Conservation (phyloP, 2,329 filamentous ascomycete species). For the Venturia asperata region DNA sequence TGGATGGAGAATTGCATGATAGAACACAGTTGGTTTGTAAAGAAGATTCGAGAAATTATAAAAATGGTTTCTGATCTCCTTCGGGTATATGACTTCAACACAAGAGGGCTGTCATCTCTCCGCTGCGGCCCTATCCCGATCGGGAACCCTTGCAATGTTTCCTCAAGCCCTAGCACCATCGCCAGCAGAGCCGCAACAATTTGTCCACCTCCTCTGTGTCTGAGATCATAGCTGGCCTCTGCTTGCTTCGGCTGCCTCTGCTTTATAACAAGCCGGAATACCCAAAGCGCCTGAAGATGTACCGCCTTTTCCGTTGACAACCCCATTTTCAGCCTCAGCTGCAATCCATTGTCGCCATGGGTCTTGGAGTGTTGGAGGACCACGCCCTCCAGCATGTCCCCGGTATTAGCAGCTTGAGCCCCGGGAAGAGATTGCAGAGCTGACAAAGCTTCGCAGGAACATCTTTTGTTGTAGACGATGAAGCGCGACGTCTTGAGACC, state of each 20-base stretch:
- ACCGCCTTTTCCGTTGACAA: not conserved
- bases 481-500: slow-evolving; percentile 27
- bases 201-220: not conserved
- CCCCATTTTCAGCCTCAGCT: not conserved
- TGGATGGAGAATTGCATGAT: no score
- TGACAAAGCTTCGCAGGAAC: slow-evolving; percentile 32
- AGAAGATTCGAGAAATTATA: no score
- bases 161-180: not conserved
- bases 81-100: no score
- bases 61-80: no score
- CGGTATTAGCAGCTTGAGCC: slow-evolving; percentile 45
- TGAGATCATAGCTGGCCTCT: not conserved
- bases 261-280: not conserved
- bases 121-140: not conserved
- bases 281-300: not conserved
- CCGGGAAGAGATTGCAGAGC: slow-evolving; percentile 21
- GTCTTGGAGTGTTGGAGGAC: slow-evolving; percentile 67
- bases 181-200: not conserved
- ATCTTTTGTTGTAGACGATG: slow-evolving; percentile 34
- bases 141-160: not conserved
- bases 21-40: no score
- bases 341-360: slow-evolving; percentile 41
- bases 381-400: slow-evolving; percentile 62
- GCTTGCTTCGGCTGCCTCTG: not conserved
- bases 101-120: not conserved